Evolutionary conservation across 257 asterid genomes (phyloP).

Genomic region (Plantago major): DNA sequence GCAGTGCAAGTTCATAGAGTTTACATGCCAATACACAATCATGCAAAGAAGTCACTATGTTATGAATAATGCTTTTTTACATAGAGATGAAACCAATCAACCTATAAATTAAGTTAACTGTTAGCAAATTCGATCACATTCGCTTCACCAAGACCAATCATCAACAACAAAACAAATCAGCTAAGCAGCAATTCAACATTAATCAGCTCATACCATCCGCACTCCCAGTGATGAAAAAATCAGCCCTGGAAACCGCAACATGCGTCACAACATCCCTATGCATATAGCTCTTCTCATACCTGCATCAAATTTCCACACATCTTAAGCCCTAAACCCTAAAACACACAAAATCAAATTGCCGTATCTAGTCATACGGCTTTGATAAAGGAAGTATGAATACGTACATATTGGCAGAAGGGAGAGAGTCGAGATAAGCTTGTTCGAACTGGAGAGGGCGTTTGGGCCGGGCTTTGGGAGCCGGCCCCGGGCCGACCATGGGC

Average conservation of each 20-base stretch:
- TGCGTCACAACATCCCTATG: constrained; percentile 98
- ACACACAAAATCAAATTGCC: not conserved
- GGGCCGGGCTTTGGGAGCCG: constrained; percentile 58
- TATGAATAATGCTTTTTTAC: too few species aligned
- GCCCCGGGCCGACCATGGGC: constrained; percentile 70
- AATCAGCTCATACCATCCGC: constrained; percentile 58
- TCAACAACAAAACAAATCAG: not conserved
- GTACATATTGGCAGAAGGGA: constrained; percentile 92
- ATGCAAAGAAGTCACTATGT: too few species aligned
- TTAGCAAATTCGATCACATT: too few species aligned
- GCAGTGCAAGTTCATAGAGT: too few species aligned
- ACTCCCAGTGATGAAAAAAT: constrained; percentile 90
- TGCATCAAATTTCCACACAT: constrained; percentile 27
- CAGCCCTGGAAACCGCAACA: constrained; percentile 91
- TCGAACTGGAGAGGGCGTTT: constrained; percentile 95
- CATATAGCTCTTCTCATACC: constrained; percentile 99
- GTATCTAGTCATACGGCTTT: not conserved
- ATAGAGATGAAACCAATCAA: too few species aligned
- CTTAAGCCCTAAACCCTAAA: constrained; percentile 27
- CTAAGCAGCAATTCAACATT: not conserved
- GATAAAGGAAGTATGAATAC: constrained; percentile 1
- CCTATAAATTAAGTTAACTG: too few species aligned
- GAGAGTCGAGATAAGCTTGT: constrained; percentile 80
- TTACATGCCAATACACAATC: too few species aligned
- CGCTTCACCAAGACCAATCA: not conserved